A percentile compares a stretch with the other conserved stretches of the same genome.
Evolutionary conservation across 2,329 filamentous ascomycete genomes (phyloP).

Genomic region (Ophiostoma perfectum): DNA sequence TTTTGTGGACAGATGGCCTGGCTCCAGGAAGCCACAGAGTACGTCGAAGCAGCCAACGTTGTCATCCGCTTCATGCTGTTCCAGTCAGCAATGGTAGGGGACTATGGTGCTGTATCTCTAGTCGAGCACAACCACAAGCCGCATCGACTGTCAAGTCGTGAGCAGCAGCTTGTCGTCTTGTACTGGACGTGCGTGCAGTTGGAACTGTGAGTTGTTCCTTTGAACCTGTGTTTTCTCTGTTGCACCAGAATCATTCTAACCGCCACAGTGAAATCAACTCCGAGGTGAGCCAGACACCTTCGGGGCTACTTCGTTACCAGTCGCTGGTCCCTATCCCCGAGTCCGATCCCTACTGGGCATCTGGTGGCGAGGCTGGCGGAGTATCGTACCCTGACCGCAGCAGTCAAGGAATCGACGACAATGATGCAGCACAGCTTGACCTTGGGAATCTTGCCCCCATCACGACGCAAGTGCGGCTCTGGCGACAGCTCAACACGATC

Average conservation of each 20-base stretch:
- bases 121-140: conserved; percentile 19
- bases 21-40: conserved; percentile 19
- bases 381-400: background rate
- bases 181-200: conserved; percentile 26
- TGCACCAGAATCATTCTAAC: background rate
- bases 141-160: conserved; percentile 15
- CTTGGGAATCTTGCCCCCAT: conserved; percentile 17
- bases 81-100: background rate
- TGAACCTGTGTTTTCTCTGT: background rate
- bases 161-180: conserved; percentile 21
- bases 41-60: conserved; percentile 19
- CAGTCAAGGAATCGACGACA: background rate
- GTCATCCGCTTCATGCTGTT: conserved; percentile 19
- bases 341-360: conserved; percentile 4
- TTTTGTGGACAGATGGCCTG: conserved; percentile 25
- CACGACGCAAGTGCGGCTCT: conserved; percentile 20
- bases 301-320: conserved; percentile 23
- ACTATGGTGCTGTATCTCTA: conserved; percentile 13
- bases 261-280: conserved; percentile 21
- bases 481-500: conserved; percentile 21
- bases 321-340: conserved; percentile 19
- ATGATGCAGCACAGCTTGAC: background rate
- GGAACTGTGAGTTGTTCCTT: conserved; percentile 22
- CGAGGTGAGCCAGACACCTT: conserved; percentile 17
- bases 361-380: background rate